A percentile compares a stretch with the other conserved stretches of the same genome.
phyloP scores from a whole-genome alignment of 2,329 filamentous ascomycete species.

The Cercospora beticola region DNA sequence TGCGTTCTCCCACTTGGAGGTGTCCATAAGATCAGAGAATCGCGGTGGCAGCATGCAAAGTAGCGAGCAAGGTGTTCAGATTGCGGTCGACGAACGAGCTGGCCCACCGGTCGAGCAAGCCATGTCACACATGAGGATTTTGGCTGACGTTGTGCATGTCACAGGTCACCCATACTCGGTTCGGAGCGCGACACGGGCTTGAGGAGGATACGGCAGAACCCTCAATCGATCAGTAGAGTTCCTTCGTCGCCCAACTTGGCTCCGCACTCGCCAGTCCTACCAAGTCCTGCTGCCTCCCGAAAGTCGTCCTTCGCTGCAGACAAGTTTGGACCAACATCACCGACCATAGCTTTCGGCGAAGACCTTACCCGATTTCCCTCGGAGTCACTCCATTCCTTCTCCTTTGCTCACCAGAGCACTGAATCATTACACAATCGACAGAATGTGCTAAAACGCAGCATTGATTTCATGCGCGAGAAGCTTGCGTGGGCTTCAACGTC shows the following conservation, averaged over 20 bases:
- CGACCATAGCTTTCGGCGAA: conserved; percentile 71
- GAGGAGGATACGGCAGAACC: conserved; percentile 79
- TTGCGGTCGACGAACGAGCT: background rate
- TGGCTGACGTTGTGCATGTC: conserved; percentile 16
- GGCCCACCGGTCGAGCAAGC: background rate
- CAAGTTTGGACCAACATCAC: conserved; percentile 66
- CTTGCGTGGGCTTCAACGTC: conserved; percentile 77
- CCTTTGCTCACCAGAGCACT: conserved; percentile 84
- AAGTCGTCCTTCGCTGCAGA: conserved; percentile 51
- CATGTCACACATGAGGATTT: conserved; percentile 9
- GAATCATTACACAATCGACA: conserved; percentile 89
- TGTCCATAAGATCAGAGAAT: background rate
- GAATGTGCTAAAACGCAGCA: conserved; percentile 86
- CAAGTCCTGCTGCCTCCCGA: conserved; percentile 63
- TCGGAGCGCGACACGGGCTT: conserved; percentile 62
- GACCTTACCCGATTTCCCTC: conserved; percentile 90
- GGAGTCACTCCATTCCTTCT: conserved; percentile 96
- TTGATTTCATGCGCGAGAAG: conserved; percentile 95
- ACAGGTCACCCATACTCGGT: conserved; percentile 75
- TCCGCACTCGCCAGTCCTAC: conserved; percentile 67
- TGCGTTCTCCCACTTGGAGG: conserved; percentile 46
- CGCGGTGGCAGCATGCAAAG: background rate
- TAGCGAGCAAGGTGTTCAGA: background rate
- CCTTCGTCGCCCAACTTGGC: conserved; percentile 67
- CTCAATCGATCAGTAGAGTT: conserved; percentile 57